Conservation (phyloP, 2,329 filamentous ascomycete species). For the Cladosporium sp. region DNA sequence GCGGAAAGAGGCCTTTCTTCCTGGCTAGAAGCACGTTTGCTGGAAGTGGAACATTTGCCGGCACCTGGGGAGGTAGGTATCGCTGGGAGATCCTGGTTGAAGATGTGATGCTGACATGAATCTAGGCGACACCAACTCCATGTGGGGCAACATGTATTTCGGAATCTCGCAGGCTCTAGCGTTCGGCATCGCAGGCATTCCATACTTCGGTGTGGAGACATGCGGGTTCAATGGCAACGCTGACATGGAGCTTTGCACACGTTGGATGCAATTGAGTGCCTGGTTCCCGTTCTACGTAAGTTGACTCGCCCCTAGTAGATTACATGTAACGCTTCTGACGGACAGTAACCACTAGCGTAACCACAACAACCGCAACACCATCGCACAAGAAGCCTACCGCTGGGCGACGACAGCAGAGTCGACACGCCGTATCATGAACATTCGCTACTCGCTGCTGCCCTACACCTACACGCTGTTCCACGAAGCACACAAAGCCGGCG, state of each 20-base stretch:
- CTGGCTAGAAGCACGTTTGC: conserved; percentile 77
- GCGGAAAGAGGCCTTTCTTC: conserved; percentile 69
- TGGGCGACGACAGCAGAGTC: conserved; percentile 25
- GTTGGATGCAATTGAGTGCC: conserved; percentile 23
- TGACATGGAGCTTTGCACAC: conserved; percentile 20
- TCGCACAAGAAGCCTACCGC: conserved; percentile 25
- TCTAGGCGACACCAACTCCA: conserved; percentile 58
- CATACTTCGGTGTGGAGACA: conserved; percentile 22
- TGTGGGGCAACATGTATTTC: conserved; percentile 48
- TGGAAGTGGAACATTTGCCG: conserved; percentile 67
- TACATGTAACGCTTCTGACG: neutral
- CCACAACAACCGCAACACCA: conserved; percentile 26
- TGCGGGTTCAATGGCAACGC: conserved; percentile 25
- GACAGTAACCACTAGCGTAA: conserved; percentile 14
- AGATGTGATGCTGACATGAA: conserved; percentile 15
- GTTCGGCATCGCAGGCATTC: conserved; percentile 22
- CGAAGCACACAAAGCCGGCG: conserved; percentile 19
- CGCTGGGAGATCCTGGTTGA: neutral
- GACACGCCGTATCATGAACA: conserved; percentile 25
- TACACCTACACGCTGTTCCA: conserved; percentile 29
- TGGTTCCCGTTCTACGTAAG: conserved; percentile 23
- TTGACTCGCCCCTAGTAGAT: neutral
- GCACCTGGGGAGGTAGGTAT: conserved; percentile 53
- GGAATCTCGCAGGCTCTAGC: conserved; percentile 22
- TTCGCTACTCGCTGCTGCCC: conserved; percentile 24